Conservation (phyloP, 805 yeast species). For the Lipomyces yamadae region DNA sequence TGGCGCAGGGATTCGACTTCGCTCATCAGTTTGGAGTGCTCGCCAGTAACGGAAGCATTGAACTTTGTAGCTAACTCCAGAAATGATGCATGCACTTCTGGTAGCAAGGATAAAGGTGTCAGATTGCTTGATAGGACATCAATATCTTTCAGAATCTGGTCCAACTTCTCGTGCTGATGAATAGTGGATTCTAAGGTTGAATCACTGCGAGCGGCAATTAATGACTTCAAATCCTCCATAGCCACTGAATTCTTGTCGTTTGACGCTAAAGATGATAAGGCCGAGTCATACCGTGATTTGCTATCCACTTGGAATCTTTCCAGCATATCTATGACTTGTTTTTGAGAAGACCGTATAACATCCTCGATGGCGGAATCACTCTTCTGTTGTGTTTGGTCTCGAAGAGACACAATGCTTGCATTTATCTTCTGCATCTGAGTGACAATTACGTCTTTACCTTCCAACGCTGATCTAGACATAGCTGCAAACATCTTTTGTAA, state of each 20-base stretch:
- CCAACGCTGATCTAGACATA: not conserved
- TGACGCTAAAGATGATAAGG: not conserved
- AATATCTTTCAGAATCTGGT: conserved; percentile 24
- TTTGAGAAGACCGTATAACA: not conserved
- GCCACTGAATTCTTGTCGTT: not conserved
- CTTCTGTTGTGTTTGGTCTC: not conserved
- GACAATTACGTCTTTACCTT: not conserved
- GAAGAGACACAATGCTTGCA: not conserved
- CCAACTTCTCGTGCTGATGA: conserved; percentile 26
- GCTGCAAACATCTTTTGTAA: not conserved
- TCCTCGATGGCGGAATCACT: not conserved
- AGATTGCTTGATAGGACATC: conserved; percentile 16
- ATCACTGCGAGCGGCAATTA: conserved; percentile 12
- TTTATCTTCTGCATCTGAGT: not conserved
- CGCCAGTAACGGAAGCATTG: conserved; percentile 35
- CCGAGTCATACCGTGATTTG: not conserved
- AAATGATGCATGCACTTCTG: conserved; percentile 16
- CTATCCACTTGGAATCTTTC: not conserved
- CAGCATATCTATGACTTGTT: not conserved
- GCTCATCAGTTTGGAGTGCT: conserved; percentile 29
- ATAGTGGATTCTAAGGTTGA: conserved; percentile 15
- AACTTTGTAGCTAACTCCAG: conserved; percentile 33
- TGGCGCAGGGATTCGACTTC: conserved; percentile 35
- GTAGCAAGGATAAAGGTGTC: conserved; percentile 23
- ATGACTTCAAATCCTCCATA: conserved; percentile 20